Base-by-base conservation (phyloP, 1,284 basidiomycete genomes). In the Malassezia globosa region DNA sequence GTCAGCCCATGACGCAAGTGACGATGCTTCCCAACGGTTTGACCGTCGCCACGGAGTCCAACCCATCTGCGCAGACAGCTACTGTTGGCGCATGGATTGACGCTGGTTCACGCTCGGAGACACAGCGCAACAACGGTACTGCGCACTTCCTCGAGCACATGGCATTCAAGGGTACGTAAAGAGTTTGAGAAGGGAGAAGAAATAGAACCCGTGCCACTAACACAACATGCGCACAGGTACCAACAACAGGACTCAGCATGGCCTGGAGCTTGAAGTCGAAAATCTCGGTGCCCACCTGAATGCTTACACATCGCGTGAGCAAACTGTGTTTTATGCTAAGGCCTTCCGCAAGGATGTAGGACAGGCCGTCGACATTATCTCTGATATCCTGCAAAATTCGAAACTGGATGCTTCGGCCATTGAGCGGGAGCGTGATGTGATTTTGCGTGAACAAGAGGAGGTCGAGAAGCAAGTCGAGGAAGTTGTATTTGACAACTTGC, bases 61-160 rank as follows among this genome's bases (percentile, higher is more conserved):
- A 90, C 61, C 81, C 88, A 19, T 82, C 87, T 72, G 84, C 88
- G n/a, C 86, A 92, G 75, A 96, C 92, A 11, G 92, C 92, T 14
- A 97, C 92, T 25, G 89, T 97, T 38, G 94, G 94, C 64, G 85
- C 96, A 51, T 99, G 90, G 90, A 94, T 97, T 69, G 92, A 96
- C 72, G 90, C 92, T 54, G 94, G 94, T 60, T 92, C 87, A 56
- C 81, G 94, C 55, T 89, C 88, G 55, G 94, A 99, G 79, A 92
- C 85, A 43, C 82, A 85, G 75, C 81, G 81, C 73, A 94, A 85
- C 45, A 94, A 85, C 67, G 92, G 94, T 46, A 94, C 89, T 7
- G 94, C 94, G 43, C 94, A 97, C 76, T 99, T 99, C 79, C 80
- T 97, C 53, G 94, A 97, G 75, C 88, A 94, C 72, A 87, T 94